phyloP scores from a whole-genome alignment of 1,284 basidiomycete species.

The Tilletiopsis washingtonensis region DNA sequence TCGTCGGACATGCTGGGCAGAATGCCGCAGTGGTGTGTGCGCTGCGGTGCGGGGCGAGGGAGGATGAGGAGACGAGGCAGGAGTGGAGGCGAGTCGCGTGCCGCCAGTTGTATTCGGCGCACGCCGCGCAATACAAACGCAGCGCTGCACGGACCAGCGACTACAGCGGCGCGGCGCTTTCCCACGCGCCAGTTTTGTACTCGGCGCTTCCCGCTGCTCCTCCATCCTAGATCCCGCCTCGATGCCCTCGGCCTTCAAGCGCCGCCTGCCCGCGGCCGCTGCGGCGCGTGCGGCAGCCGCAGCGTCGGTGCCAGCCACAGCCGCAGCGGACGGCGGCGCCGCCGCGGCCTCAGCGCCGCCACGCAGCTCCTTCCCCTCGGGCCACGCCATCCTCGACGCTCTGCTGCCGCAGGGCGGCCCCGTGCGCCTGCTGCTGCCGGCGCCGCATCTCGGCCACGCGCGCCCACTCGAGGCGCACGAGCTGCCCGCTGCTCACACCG shows the following conservation, averaged over 20 bases:
- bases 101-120: too few relatives aligned
- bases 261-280: neutral
- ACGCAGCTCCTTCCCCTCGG: neutral
- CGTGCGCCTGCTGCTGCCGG: neutral
- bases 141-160: too few relatives aligned
- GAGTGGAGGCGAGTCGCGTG: too few relatives aligned
- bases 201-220: too few relatives aligned
- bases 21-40: too few relatives aligned
- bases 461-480: neutral
- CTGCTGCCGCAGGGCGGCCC: neutral
- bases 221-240: too few relatives aligned
- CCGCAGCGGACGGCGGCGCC: neutral
- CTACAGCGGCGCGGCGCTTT: too few relatives aligned
- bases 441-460: neutral
- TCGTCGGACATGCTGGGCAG: slow-evolving; percentile 13
- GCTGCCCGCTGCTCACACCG: neutral
- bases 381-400: neutral
- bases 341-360: neutral
- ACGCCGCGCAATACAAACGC: too few relatives aligned
- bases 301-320: neutral
- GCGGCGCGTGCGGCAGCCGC: neutral
- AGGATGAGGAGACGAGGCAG: too few relatives aligned
- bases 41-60: neutral
- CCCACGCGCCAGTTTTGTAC: too few relatives aligned
- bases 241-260: neutral